Evolutionary conservation across 108 stramenopile species (phyloP).

Genomic region (Cylindrotheca fusiformis): DNA sequence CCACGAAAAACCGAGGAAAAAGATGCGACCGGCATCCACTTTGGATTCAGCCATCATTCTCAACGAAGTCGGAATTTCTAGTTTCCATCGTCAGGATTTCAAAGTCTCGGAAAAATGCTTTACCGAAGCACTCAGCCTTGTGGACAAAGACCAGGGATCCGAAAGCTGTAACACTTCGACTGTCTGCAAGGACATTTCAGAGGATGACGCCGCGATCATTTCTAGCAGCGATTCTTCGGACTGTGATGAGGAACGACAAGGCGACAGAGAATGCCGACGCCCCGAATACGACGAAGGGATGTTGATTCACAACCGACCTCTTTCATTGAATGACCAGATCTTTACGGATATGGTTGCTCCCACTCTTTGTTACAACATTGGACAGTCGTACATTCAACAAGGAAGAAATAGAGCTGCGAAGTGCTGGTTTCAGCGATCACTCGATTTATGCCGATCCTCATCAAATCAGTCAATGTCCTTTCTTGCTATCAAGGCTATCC

Average conservation of each 20-base stretch:
- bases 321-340: conserved; percentile 20
- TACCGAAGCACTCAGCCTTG: conserved; percentile 17
- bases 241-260: not conserved
- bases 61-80: conserved; percentile 23
- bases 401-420: conserved; percentile 38
- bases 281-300: conserved; percentile 59
- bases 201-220: not conserved
- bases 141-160: not conserved
- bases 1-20: conserved; percentile 19
- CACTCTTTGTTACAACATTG: conserved; percentile 59
- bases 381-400: conserved; percentile 52
- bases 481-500: conserved; percentile 5
- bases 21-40: conserved; percentile 16
- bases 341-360: conserved; percentile 38
- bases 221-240: not conserved
- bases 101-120: conserved; percentile 27
- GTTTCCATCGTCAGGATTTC: conserved; percentile 16
- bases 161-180: not conserved
- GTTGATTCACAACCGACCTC: conserved; percentile 32
- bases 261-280: not conserved
- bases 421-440: conserved; percentile 37
- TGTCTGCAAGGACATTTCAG: not conserved
- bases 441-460: not conserved
- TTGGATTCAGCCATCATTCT: conserved; percentile 17
- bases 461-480: conserved; percentile 10